These are phyloP conservation scores for Taphrina sp. DNA, from an alignment of 1,139 yeast species.

Conservation along the genomic window DNA sequence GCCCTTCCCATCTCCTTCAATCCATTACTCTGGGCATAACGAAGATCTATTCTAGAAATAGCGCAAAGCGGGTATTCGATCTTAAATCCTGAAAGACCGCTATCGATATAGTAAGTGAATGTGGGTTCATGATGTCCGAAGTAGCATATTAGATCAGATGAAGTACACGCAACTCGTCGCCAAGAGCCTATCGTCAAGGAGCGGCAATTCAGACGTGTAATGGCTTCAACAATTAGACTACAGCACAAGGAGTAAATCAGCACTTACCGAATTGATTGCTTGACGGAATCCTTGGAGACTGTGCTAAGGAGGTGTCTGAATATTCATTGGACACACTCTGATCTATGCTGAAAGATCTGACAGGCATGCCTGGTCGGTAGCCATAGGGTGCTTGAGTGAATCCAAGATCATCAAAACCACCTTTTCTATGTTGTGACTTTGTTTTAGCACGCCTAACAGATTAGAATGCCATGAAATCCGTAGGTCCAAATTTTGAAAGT, in stretches of 20 bases:
- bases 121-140: constrained; percentile 39
- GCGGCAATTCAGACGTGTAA: constrained; percentile 39
- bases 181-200: constrained; percentile 43
- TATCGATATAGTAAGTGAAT: constrained; percentile 41
- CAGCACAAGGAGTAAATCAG: too few relatives aligned
- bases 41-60: constrained; percentile 33
- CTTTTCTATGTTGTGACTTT: constrained; percentile 35
- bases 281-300: neutral
- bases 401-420: constrained; percentile 35
- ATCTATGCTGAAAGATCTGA: constrained; percentile 49
- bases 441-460: constrained; percentile 39
- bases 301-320: too few relatives aligned
- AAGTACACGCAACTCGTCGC: constrained; percentile 40
- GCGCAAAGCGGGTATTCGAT: constrained; percentile 40
- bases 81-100: constrained; percentile 40
- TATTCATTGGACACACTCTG: constrained; percentile 49
- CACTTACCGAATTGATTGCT: too few relatives aligned
- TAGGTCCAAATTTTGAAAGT: too few relatives aligned
- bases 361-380: constrained; percentile 57
- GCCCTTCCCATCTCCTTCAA: constrained; percentile 12
- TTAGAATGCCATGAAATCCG: too few relatives aligned
- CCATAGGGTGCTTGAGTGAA: neutral
- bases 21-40: neutral
- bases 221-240: too few relatives aligned
- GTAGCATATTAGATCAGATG: constrained; percentile 40